Conservation (phyloP, 2,329 filamentous ascomycete genomes). For the Aspergillus ibericus region DNA sequence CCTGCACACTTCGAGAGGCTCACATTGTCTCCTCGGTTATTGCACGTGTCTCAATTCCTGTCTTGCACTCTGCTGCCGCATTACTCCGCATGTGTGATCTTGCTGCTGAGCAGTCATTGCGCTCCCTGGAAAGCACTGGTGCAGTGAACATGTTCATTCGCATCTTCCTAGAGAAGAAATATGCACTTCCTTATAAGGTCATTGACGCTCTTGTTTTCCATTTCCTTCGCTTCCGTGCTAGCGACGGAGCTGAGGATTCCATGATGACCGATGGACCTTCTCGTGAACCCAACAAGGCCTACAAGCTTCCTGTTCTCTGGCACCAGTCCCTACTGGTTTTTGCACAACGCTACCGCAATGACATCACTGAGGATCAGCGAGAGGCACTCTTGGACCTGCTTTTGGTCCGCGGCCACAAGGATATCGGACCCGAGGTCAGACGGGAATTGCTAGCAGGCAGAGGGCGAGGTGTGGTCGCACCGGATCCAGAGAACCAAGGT, state of each 20-base stretch:
- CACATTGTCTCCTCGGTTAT: constrained; percentile 88
- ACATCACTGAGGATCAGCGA: constrained; percentile 92
- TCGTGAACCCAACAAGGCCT: constrained; percentile 52
- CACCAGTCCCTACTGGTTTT: constrained; percentile 92
- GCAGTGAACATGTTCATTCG: constrained; percentile 96
- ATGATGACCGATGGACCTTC: constrained; percentile 45
- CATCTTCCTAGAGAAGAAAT: constrained; percentile 91
- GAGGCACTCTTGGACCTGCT: constrained; percentile 88
- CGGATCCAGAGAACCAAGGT: constrained; percentile 55
- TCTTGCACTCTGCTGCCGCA: constrained; percentile 88
- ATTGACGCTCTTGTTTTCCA: constrained; percentile 95
- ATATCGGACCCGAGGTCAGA: constrained; percentile 87
- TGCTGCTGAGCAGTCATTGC: constrained; percentile 80
- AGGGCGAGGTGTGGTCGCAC: constrained; percentile 70
- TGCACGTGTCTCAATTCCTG: constrained; percentile 79
- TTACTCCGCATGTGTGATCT: constrained; percentile 92
- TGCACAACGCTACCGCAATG: constrained; percentile 90
- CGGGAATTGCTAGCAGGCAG: constrained; percentile 85
- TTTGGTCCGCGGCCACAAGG: constrained; percentile 77
- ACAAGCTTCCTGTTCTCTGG: constrained; percentile 87
- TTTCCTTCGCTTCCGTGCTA: constrained; percentile 82
- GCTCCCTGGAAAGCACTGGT: constrained; percentile 77
- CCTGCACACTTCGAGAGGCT: constrained; percentile 89
- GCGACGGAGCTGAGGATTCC: constrained; percentile 57
- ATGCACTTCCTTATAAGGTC: constrained; percentile 91